Conservation (phyloP, 1,284 basidiomycete genomes). For the Ustilago shanxiensis region DNA sequence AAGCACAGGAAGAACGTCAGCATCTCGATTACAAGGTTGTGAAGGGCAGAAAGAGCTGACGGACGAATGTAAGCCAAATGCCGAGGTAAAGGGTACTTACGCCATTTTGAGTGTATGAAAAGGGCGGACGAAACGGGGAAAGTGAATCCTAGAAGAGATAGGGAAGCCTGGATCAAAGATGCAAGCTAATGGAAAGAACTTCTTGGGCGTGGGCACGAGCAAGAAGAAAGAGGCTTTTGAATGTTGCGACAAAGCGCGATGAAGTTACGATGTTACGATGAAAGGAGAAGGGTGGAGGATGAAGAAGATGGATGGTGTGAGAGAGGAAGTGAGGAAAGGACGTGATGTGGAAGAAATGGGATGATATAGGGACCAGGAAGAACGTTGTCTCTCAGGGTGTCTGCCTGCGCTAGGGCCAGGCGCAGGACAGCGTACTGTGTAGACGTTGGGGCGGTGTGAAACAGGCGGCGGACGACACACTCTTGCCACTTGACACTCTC, state of each 20-base stretch:
- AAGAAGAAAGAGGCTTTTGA: constrained; percentile 16
- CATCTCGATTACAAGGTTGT: background rate
- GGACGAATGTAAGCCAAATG: too few species aligned
- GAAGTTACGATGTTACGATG: background rate
- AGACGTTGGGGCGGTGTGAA: constrained; percentile 7
- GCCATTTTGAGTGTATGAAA: constrained; percentile 40
- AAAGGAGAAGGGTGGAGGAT: constrained; percentile 9
- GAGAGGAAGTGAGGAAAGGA: constrained; percentile 6
- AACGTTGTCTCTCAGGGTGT: constrained; percentile 1
- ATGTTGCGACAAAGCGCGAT: constrained; percentile 7
- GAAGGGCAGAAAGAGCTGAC: background rate
- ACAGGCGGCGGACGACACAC: constrained; percentile 11
- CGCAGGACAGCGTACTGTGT: background rate
- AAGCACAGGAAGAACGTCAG: background rate
- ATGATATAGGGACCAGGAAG: constrained; percentile 30
- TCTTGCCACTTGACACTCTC: constrained; percentile 12
- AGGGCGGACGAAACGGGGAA: constrained; percentile 19
- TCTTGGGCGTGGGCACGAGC: constrained; percentile 28
- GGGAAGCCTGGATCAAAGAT: constrained; percentile 17
- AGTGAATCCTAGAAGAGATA: constrained; percentile 12
- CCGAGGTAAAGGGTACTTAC: constrained; percentile 36
- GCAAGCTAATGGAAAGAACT: constrained; percentile 12
- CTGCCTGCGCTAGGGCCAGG: constrained; percentile 37
- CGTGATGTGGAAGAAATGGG: constrained; percentile 6
- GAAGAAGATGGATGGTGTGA: constrained; percentile 19